Evolutionary conservation across 2,329 filamentous ascomycete species (phyloP), one percentile per base, ranked within the genome.

Genomic region (Cordyceps militaris): DNA sequence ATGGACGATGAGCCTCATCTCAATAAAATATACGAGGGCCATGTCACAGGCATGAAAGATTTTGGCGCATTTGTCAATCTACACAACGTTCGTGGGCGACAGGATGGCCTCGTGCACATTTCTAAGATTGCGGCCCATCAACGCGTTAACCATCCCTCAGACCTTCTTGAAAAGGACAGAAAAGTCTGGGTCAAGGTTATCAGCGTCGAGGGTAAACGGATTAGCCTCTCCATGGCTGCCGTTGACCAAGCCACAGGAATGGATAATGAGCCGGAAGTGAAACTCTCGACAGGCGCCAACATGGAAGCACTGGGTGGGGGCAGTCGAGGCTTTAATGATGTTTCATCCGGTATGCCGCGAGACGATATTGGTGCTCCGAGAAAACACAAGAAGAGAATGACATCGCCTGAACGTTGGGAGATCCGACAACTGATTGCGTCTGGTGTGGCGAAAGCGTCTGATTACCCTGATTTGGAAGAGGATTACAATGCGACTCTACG

Each of bases 61-160:
- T 99, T 97, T 73, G 94, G 94, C 11, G 91, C 86, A 0, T 99
- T 99, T 71, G 91, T 97, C 59, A 96, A 95, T 64, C 71, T 99
- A n/a, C 82, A 87, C 63, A 88, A 91, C 19, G 87, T 99, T 1
- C 85, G 81, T 65, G 93, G 92, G 48, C 95, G 91, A 70, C 88
- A 95, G 1, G 92, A 97, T 68, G 94, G 94, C 0, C 77, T 99
- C 62, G 93, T 99, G 0, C 94, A 99, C 69, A 85, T 99, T 28
- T 97, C 93, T 24, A 89, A 90, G 23, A 87, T 99, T 71, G 83
- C 87, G 51, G 86, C 92, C 59, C 89, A 91, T 3, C 87, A 87
- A 55, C 86, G 94, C 48, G 89, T 99, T 43, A 94, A 93, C 62
- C 90, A 97, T 69, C 94, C 94, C 0, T 91, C 90, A 0, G 94